Conservation (phyloP, 164 flowering plant species). For the Vitis labrusca region DNA sequence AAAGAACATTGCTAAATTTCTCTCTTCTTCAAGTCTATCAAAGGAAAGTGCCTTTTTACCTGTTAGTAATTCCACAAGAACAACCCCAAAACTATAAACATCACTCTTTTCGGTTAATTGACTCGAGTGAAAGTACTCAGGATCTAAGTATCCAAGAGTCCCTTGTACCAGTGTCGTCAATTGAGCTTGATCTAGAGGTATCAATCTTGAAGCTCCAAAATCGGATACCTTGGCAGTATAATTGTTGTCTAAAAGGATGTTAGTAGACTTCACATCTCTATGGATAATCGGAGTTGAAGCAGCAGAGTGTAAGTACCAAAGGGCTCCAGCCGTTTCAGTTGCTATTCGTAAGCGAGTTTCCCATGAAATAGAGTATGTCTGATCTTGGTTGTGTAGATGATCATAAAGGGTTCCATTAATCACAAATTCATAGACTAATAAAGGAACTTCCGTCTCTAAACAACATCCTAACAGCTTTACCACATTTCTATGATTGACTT, state of each 20-base stretch:
- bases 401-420: slow-evolving; percentile 42
- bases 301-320: slow-evolving; percentile 38
- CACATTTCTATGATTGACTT: slow-evolving; percentile 48
- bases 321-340: slow-evolving; percentile 30
- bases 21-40: slow-evolving; percentile 2
- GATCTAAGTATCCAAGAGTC: slow-evolving; percentile 43
- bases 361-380: slow-evolving; percentile 23
- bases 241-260: slow-evolving; percentile 36
- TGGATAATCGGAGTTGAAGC: slow-evolving; percentile 36
- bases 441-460: slow-evolving; percentile 44
- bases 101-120: slow-evolving; percentile 33
- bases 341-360: slow-evolving; percentile 32
- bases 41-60: slow-evolving; percentile 13
- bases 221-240: slow-evolving; percentile 38
- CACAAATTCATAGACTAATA: slow-evolving; percentile 52
- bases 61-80: slow-evolving; percentile 38
- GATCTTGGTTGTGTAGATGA: slow-evolving; percentile 20
- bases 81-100: slow-evolving; percentile 48
- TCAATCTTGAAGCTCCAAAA: slow-evolving; percentile 37
- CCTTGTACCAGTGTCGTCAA: slow-evolving; percentile 38
- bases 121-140: slow-evolving; percentile 37
- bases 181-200: slow-evolving; percentile 27
- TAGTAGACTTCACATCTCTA: slow-evolving; percentile 30
- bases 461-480: slow-evolving; percentile 49
- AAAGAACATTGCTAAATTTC: slow-evolving; percentile 30